Conservation (phyloP, 148 eudicot species). For the Dysphania ambrosioides region DNA sequence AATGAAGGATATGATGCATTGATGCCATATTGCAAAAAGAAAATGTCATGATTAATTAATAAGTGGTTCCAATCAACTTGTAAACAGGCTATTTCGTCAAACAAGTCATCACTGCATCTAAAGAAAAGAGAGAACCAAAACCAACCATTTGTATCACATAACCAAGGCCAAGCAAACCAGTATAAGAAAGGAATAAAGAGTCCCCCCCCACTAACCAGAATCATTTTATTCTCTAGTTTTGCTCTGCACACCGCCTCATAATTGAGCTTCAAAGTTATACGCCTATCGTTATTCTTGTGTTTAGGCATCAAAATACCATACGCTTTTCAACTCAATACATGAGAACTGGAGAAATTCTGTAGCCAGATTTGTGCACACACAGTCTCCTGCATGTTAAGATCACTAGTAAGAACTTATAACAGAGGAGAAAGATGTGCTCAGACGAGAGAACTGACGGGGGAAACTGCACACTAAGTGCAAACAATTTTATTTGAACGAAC, state of each 20-base stretch:
- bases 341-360: neutral
- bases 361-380: neutral
- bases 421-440: too few species aligned
- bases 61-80: slow-evolving; percentile 15
- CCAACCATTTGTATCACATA: slow-evolving; percentile 26
- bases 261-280: slow-evolving; percentile 16
- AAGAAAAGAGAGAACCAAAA: slow-evolving; percentile 18
- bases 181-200: slow-evolving; percentile 31
- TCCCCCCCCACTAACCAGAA: slow-evolving; percentile 19
- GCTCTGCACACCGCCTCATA: slow-evolving; percentile 6
- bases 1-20: slow-evolving; percentile 16
- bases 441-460: neutral
- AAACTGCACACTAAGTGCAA: neutral
- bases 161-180: slow-evolving; percentile 14
- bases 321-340: neutral
- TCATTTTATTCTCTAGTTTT: slow-evolving; percentile 19
- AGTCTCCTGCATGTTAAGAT: neutral
- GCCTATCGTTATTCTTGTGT: neutral
- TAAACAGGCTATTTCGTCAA: slow-evolving; percentile 10
- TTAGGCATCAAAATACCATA: neutral
- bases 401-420: neutral
- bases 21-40: neutral
- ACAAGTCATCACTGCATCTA: slow-evolving; percentile 11
- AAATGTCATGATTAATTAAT: neutral
- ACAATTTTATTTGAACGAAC: neutral